Evolutionary conservation across 345 rosid genomes (phyloP), one percentile per base, ranked within the genome.

Genomic region (Lepidium didymum): DNA sequence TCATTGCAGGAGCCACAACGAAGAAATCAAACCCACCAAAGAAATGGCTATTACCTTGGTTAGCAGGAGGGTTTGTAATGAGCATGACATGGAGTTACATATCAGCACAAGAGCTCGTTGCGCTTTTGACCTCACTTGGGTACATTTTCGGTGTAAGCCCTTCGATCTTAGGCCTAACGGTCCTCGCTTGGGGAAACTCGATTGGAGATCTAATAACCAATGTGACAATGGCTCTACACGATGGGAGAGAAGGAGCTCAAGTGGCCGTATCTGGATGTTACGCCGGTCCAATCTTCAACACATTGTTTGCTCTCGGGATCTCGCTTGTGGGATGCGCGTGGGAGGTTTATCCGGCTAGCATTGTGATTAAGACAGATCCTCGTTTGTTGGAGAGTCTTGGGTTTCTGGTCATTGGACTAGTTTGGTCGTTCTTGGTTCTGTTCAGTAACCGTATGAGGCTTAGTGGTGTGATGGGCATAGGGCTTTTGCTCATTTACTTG

Each of bases 141-240:
- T 72, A 80, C 11, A 61, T 91, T 16, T 53, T 91, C 12, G 91
- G 96, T 3, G 88, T 89, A 25, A 81, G 81, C 80, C 92, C 97
- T 66, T 91, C 99, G 8, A 80, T 88, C 67, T 73, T 91, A 14
- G 97, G 97, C 14, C 74, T 94, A 2, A 94, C 97, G 4, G 88
- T 94, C 69, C 89, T 94, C 19, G 97, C 97, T 1, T 91, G 99
- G 97, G 98, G 98, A 6, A 93, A 93, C 13, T 93, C 97, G 1
- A 76, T 88, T 0, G 97, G 98, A n/a, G 99, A 94, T 75, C 77
- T 94, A 58, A 83, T 89, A 46, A 83, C 96, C 0, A 91, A 91
- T 31, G 83, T 82, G 27, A 83, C 99, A 0, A 80, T 94, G 97
- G 91, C 96, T 0, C 2, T 85, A 29, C 81, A 87, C 40, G 95